A percentile compares a stretch with the other conserved stretches of the same genome.
Conservation (phyloP, 495 filamentous ascomycete genomes). For the Aspergillus bertholletiae region DNA sequence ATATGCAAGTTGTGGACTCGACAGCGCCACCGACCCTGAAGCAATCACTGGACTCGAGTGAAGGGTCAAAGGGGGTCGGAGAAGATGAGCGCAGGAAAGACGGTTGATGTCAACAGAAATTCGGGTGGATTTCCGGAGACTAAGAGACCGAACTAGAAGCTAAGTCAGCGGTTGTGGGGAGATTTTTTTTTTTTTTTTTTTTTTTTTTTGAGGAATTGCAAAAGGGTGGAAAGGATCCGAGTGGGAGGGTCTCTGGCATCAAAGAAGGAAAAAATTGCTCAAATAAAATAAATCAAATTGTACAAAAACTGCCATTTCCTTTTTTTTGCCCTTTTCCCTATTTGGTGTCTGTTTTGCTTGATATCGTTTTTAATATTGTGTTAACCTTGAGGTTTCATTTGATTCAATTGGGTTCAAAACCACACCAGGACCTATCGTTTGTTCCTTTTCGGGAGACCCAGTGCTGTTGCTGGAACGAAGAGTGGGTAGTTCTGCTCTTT, state of each 20-base stretch:
- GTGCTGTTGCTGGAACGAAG: no score
- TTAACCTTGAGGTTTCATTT: background rate
- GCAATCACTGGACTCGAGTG: background rate
- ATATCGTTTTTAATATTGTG: background rate
- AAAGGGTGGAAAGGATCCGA: background rate
- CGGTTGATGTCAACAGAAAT: constrained; percentile 4
- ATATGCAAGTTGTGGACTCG: background rate
- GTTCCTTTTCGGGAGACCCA: background rate
- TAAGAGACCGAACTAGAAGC: constrained; percentile 2
- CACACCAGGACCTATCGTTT: background rate
- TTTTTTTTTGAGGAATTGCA: background rate
- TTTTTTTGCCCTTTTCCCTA: no score
- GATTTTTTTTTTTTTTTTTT: background rate
- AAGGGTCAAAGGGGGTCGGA: constrained; percentile 1
- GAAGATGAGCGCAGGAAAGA: constrained; percentile 1
- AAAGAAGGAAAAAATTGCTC: background rate
- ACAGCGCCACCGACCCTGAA: background rate
- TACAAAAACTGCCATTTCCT: no score
- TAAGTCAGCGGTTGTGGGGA: constrained; percentile 4
- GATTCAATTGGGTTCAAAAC: background rate
- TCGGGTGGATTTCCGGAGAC: constrained; percentile 6
- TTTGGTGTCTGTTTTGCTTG: no score
- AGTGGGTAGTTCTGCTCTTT: background rate
- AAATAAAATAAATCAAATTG: background rate
- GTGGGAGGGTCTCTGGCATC: background rate